phyloP scores from a whole-genome alignment of 2,329 filamentous ascomycete species.

The Apiospora aurea region DNA sequence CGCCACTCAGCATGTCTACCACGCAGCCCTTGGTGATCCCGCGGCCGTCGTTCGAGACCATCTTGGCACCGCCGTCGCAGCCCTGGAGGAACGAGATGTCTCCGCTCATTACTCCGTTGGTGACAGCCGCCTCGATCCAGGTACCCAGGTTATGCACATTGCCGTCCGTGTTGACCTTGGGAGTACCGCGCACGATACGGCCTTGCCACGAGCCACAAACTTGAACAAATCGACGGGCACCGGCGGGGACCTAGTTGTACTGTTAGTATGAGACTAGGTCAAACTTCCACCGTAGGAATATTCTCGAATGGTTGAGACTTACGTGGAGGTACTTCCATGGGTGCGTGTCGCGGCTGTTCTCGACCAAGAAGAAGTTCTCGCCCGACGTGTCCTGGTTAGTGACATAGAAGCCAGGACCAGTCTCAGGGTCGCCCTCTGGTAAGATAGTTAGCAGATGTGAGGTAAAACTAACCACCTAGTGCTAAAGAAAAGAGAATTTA shows the following conservation, averaged over 20 bases:
- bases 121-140: constrained; percentile 31
- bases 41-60: constrained; percentile 33
- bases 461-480: rapidly evolving
- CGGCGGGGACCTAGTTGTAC: constrained; percentile 31
- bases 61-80: constrained; percentile 35
- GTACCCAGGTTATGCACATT: constrained; percentile 36
- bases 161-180: constrained; percentile 33
- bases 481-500: not conserved
- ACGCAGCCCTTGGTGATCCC: constrained; percentile 30
- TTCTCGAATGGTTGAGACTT: not conserved
- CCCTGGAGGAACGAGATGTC: constrained; percentile 38
- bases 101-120: constrained; percentile 32
- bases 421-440: constrained; percentile 29
- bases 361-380: constrained; percentile 37
- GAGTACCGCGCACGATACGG: constrained; percentile 36
- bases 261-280: not conserved
- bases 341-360: constrained; percentile 36
- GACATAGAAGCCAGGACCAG: constrained; percentile 36
- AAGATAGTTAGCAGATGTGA: not conserved
- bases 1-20: constrained; percentile 32
- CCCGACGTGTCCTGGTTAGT: constrained; percentile 35
- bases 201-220: constrained; percentile 38
- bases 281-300: not conserved
- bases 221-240: constrained; percentile 35
- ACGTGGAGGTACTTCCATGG: constrained; percentile 40